These are phyloP conservation scores for Populus hybrid DNA, from an alignment of 441 rosid species.

Conservation along the genomic window DNA sequence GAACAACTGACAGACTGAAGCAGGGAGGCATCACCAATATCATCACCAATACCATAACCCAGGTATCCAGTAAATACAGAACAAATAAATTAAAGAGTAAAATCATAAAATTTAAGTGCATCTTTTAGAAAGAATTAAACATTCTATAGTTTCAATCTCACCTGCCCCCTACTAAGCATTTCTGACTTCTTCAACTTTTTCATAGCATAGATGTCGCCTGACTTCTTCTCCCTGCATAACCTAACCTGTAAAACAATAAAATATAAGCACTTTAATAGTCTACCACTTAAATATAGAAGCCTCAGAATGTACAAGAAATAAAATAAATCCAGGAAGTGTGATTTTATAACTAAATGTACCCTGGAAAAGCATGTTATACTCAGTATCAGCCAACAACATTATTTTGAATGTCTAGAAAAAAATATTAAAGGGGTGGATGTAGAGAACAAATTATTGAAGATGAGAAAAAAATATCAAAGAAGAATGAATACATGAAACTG, in stretches of 20 bases:
- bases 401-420: background rate
- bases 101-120: background rate
- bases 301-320: background rate
- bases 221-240: conserved; percentile 81
- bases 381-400: background rate
- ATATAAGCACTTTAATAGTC: background rate
- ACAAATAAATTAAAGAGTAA: background rate
- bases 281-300: background rate
- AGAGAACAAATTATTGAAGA: background rate
- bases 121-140: background rate
- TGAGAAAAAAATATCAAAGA: background rate
- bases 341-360: background rate
- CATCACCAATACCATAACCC: background rate
- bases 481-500: background rate
- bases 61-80: background rate
- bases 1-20: background rate
- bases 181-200: conserved; percentile 96
- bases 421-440: background rate
- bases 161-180: conserved; percentile 98
- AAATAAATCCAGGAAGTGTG: conserved; percentile 6
- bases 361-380: background rate
- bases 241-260: conserved; percentile 34
- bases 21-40: background rate
- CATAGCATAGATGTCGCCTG: conserved; percentile 92
- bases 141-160: conserved; percentile 31